Base-by-base conservation (phyloP, 192 early-diverging fungal species). In the Lunasporangiospora selenospora region DNA sequence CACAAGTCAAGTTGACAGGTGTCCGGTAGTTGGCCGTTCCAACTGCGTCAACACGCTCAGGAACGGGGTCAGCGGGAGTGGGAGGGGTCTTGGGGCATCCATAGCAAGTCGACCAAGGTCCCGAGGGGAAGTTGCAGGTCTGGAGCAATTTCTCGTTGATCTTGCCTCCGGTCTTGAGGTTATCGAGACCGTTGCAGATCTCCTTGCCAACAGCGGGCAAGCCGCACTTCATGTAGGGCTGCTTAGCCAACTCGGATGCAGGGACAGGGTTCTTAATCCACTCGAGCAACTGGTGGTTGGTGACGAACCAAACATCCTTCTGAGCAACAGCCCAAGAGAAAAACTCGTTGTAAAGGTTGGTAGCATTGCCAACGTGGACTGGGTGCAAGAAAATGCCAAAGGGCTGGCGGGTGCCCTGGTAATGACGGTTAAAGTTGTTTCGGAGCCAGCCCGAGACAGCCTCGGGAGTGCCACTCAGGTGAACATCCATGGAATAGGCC, bases 231-330 rank as follows among this genome's bases (percentile, higher is more conserved):
- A 92, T 89, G 76, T 90, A 88, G 10, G 81, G 58, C 50, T 90
- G 88, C 13, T 46, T 52, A 19, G 76, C 83, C n/a, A 92, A 59
- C 48, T 92, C 75, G 41, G 69, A 70, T n/a, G 80, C 85, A 1
- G 88, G 87, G 7, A 92, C 90, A 29, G 90, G 90, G 75, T 92
- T 90, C 78, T 90, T 65, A 87, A 92, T 90, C 81, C 89, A 92
- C 59, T 86, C 64, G 21, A 92, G 67, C 31, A 92, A 41, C 58
- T 92, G 90, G 31, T 82, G 77, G 53, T 80, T 81, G 49, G 88
- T 90, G 16, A 92, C 84, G 73, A 90, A 87, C 86, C 88, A 92
- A 21, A 87, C 85, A 75, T 92, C 84, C 13, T 81, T 78, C 38
- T 85, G 70, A 23, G 67, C 47, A 26, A 78, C 62, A 21, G 79